Base-by-base conservation (phyloP, 192 early-diverging fungal species). In the Backusella westeae region DNA sequence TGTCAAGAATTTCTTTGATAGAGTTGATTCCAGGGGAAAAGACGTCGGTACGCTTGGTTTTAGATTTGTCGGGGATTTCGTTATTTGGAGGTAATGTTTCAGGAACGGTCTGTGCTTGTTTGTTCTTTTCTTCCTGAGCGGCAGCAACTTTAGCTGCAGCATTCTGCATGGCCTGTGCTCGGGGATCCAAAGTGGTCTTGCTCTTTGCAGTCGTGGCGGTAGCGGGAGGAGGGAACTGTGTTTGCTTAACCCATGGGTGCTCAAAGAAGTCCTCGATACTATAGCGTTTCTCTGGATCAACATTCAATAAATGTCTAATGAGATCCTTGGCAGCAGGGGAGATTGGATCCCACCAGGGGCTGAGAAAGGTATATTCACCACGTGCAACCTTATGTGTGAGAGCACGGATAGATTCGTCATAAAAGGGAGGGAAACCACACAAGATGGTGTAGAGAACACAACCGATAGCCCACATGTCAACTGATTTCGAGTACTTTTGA, bases 301-400 rank as follows among this genome's bases (percentile, higher is more conserved):
- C 88, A 65, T 86, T 87, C 3, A 96, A 83, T 53, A 94, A 84
- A 66, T 90, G 81, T 9, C 84, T 77, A 35, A 96, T 86, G 34
- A 96, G 81, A 77, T 96, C 90, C 83, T 93, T 93, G 77, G 91
- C 90, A 71, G 85, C 83, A 52, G 78, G 76, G 35, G 91, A 91
- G 49, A 99, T 94, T 32, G 89, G 82, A 84, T 95, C 93, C 97
- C 97, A 99, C 94, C 96, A 95, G 38, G 94, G 94, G 65, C 89
- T 90, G 63, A 95, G 85, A 71, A 96, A 98, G 35, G 91, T 87
- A 79, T 91, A 98, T 77, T 94, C 88, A 23, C 96, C 96, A 73
- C 89, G 86, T 0, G 92, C 92, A 0, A 98, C 94, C 81, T 96
- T 96, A 81, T 93, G 91, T 7, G 93, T 94, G 66, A 96, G 81